Evolutionary conservation across 129 eudicot species (phyloP), one percentile per base, ranked within the genome.

Genomic region (Tanacetum coccineum): DNA sequence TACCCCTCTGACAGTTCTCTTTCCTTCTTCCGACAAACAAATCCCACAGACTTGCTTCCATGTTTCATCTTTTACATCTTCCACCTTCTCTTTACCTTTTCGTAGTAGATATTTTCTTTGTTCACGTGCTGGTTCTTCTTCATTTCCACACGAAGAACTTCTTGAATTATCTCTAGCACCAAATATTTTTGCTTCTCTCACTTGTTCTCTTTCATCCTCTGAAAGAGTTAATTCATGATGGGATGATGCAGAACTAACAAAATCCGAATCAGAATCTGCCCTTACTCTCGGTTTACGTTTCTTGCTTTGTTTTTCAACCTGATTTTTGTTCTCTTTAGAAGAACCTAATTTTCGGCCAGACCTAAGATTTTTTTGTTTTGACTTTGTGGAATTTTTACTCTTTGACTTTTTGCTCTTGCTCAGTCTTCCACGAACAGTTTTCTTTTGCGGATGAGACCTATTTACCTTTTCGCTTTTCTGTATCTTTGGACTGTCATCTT

Each of bases 21-120:
- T 93, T 26, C 78, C 96, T 76, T 93, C 96, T 81, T 89, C 96
- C 40, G 96, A 84, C 51, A 93, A 74, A 71, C 99, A 93, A 48
- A 93, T 89, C 19, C 99, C 99, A 75, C 99, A 93, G 56, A 93
- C 95, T 78, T 87, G 99, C 76, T 89, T 89, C 63, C 85, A 87
- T 52, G 47, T 57, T 72, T 82, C 91, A 50, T 70, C 77, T 72
- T 88, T 80, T 49, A 73, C 4, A 13, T 81, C 86, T 79, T 72
- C 90, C 44, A 72, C 70, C 83, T 89, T 93, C 50, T 86, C 90
- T 75, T 93, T 93, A 21, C 96, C 99, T 79, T 86, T 93, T 58
- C 88, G 75, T 67, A 45, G 70, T 10, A 78, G 82, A 68, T 76
- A 69, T 64, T 77, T 84, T 64, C 78, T 76, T 70, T 82, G 87